Conservation (phyloP, 495 filamentous ascomycete species). For the Neurospora sp. region DNA sequence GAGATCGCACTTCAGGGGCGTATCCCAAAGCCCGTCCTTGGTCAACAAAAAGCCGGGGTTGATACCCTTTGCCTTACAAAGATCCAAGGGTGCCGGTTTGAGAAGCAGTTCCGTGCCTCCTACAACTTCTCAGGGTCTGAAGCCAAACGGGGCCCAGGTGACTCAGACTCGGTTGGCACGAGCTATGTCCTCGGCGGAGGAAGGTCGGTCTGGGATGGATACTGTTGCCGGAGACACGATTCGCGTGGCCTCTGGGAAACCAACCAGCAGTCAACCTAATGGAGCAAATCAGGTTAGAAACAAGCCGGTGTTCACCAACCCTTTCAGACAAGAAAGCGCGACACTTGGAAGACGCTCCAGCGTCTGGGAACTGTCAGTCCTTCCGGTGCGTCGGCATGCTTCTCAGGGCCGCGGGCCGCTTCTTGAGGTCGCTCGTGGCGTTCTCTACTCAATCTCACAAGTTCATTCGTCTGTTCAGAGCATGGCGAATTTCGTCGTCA, state of each 20-base stretch:
- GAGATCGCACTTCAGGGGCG: conserved; percentile 61
- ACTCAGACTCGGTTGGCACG: not conserved
- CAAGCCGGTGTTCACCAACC: conserved; percentile 39
- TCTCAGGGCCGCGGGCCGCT: conserved; percentile 43
- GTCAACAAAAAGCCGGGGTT: conserved; percentile 52
- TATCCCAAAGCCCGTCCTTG: conserved; percentile 52
- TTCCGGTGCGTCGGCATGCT: conserved; percentile 69
- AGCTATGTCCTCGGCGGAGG: not conserved
- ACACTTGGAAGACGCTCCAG: conserved; percentile 40
- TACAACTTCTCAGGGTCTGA: conserved; percentile 45
- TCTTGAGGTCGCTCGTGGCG: conserved; percentile 65
- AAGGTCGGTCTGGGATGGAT: not conserved
- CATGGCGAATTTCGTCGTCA: conserved; percentile 52
- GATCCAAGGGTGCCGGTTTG: conserved; percentile 51
- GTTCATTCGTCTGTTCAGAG: conserved; percentile 60
- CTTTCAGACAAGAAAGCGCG: conserved; percentile 47
- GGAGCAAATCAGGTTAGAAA: not conserved
- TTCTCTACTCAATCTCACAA: conserved; percentile 79
- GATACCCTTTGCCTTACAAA: conserved; percentile 52
- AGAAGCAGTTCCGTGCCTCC: conserved; percentile 75
- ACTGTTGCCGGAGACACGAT: not conserved
- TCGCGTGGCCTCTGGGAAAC: not conserved
- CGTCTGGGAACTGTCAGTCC: conserved; percentile 63
- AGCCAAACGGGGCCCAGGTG: not conserved
- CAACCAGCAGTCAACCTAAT: not conserved